phyloP scores from a whole-genome alignment of 2,329 filamentous ascomycete species.

The Lithohypha guttulata region DNA sequence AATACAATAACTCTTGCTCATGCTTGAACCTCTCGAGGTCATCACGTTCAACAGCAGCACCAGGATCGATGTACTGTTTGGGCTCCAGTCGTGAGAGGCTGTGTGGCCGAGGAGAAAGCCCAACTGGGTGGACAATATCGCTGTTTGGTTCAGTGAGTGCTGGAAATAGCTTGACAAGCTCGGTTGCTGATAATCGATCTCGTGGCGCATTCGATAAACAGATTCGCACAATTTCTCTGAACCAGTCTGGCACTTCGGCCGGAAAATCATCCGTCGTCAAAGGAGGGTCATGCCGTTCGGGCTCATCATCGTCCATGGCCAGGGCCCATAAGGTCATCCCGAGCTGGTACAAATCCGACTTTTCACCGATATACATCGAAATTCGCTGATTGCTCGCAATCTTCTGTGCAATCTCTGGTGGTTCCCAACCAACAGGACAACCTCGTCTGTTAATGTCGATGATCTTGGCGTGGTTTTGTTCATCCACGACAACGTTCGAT shows the following conservation, averaged over 20 bases:
- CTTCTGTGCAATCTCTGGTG: conserved; percentile 75
- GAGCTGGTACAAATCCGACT: conserved; percentile 89
- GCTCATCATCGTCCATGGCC: conserved; percentile 78
- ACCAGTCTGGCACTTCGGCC: conserved; percentile 65
- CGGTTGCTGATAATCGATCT: conserved; percentile 59
- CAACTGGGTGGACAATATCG: neutral
- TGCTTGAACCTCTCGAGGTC: conserved; percentile 19
- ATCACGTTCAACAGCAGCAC: conserved; percentile 20
- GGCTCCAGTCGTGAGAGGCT: conserved; percentile 11
- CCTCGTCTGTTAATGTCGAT: conserved; percentile 96
- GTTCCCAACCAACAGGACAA: conserved; percentile 97
- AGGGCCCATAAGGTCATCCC: conserved; percentile 96
- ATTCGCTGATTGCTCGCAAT: conserved; percentile 84
- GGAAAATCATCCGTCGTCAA: conserved; percentile 47
- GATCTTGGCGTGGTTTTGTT: conserved; percentile 75
- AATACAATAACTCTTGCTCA: conserved; percentile 14
- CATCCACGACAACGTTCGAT: conserved; percentile 91
- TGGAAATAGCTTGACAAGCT: conserved; percentile 62
- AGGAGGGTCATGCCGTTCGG: conserved; percentile 66
- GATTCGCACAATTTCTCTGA: conserved; percentile 59
- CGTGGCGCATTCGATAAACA: conserved; percentile 69
- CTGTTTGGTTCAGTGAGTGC: conserved; percentile 8
- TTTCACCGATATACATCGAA: conserved; percentile 95
- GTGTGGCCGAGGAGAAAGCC: conserved; percentile 10
- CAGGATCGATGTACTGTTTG: conserved; percentile 21